These are phyloP conservation scores for Fusarium phyllophilum DNA, from an alignment of 2,329 filamentous ascomycete genomes.

Conservation along the genomic window DNA sequence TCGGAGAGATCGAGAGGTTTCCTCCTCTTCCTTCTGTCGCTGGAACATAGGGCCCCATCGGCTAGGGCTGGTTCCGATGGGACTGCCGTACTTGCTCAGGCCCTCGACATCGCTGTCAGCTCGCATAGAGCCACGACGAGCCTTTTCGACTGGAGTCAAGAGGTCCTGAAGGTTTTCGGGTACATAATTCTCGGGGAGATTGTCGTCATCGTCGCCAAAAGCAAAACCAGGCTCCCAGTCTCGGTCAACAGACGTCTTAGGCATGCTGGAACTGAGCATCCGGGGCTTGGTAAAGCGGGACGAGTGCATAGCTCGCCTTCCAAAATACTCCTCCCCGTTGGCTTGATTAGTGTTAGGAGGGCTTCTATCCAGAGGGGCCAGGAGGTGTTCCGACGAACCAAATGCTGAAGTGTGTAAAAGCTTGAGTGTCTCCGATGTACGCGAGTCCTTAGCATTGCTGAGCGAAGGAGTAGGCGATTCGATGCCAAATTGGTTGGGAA, in stretches of 20 bases:
- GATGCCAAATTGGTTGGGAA: constrained; percentile 90
- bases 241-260: constrained; percentile 70
- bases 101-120: constrained; percentile 65
- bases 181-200: constrained; percentile 67
- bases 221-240: constrained; percentile 77
- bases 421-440: constrained; percentile 72
- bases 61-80: constrained; percentile 67
- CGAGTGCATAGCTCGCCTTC: constrained; percentile 77
- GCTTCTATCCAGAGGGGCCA: constrained; percentile 58
- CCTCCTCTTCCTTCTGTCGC: constrained; percentile 68
- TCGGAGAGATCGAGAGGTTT: constrained; percentile 51
- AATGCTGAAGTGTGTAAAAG: constrained; percentile 74
- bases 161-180: constrained; percentile 76
- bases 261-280: constrained; percentile 74
- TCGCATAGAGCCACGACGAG: constrained; percentile 68
- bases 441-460: constrained; percentile 67
- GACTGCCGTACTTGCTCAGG: constrained; percentile 69
- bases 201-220: constrained; percentile 80
- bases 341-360: constrained; percentile 64
- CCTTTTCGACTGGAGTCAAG: constrained; percentile 74
- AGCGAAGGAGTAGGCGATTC: constrained; percentile 85
- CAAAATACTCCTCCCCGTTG: constrained; percentile 68
- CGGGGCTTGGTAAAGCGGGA: constrained; percentile 74
- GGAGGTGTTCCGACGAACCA: constrained; percentile 73
- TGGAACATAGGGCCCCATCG: constrained; percentile 71